Evolutionary conservation across 352 stramenopile species (phyloP).

Genomic region (Phytophthora multivora): DNA sequence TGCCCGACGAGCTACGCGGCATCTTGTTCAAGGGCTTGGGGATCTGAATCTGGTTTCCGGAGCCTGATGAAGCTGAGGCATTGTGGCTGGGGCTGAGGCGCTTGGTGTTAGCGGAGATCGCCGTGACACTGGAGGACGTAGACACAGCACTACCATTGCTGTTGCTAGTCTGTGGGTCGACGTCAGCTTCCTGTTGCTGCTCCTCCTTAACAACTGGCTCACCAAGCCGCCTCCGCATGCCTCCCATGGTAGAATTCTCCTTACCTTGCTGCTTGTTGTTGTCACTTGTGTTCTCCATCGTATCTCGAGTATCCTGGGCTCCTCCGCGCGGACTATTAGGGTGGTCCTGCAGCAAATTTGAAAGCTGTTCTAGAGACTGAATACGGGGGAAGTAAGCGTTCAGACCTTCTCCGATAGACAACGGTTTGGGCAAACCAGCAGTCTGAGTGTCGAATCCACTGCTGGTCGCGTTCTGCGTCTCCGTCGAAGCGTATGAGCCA

Average conservation of each 20-base stretch:
- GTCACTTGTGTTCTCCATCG: constrained; percentile 19
- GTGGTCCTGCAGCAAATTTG: constrained; percentile 70
- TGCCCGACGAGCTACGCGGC: constrained; percentile 76
- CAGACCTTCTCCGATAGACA: constrained; percentile 68
- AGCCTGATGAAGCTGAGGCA: constrained; percentile 35
- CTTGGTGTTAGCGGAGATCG: constrained; percentile 26
- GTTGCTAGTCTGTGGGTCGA: constrained; percentile 20
- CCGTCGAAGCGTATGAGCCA: constrained; percentile 28
- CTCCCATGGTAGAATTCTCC: constrained; percentile 16
- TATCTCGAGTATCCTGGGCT: constrained; percentile 15
- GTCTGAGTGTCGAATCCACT: constrained; percentile 29
- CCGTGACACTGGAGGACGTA: constrained; percentile 12
- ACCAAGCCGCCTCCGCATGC: constrained; percentile 23
- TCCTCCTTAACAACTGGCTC: constrained; percentile 37
- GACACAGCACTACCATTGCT: constrained; percentile 15
- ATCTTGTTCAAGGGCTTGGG: constrained; percentile 83
- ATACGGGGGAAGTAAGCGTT: constrained; percentile 81
- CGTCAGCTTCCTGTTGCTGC: constrained; percentile 34
- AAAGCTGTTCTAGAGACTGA: constrained; percentile 79
- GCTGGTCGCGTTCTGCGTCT: constrained; percentile 28
- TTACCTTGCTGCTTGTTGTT: constrained; percentile 19
- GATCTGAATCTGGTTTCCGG: constrained; percentile 69
- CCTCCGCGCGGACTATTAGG: constrained; percentile 48
- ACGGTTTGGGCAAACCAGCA: constrained; percentile 50
- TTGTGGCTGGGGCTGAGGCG: constrained; percentile 56